These are phyloP conservation scores for Verticillium dahliae DNA, from an alignment of 2,329 filamentous ascomycete species.

Conservation along the genomic window DNA sequence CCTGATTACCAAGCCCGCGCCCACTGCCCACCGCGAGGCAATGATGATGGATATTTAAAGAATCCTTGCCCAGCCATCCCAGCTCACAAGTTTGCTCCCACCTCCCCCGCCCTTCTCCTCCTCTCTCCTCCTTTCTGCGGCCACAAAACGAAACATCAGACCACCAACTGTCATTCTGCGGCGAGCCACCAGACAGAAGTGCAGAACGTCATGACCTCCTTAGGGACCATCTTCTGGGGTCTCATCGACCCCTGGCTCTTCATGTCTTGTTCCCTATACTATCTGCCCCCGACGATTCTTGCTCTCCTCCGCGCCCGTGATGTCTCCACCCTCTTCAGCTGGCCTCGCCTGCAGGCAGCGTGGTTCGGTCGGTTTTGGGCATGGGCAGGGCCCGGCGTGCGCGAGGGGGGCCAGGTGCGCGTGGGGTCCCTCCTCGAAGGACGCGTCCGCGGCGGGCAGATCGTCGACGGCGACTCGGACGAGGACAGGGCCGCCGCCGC, in stretches of 20 bases:
- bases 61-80: no score
- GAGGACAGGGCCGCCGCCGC: constrained; percentile 8
- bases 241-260: constrained; percentile 47
- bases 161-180: no score
- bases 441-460: constrained; percentile 28
- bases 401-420: constrained; percentile 27
- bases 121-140: background rate
- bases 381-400: constrained; percentile 42
- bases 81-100: no score
- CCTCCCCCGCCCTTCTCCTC: background rate
- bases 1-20: no score
- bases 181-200: no score
- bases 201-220: constrained; percentile 7
- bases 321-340: constrained; percentile 31
- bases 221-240: constrained; percentile 20
- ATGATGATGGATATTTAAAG: no score
- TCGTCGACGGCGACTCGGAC: constrained; percentile 19
- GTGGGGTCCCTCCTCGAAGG: constrained; percentile 52
- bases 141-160: no score
- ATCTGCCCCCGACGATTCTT: constrained; percentile 44
- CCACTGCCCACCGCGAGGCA: no score
- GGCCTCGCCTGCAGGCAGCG: constrained; percentile 30
- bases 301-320: constrained; percentile 28
- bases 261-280: constrained; percentile 38
- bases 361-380: constrained; percentile 61